Conservation (phyloP, 1,284 basidiomycete species). For the Chiua sp. region DNA sequence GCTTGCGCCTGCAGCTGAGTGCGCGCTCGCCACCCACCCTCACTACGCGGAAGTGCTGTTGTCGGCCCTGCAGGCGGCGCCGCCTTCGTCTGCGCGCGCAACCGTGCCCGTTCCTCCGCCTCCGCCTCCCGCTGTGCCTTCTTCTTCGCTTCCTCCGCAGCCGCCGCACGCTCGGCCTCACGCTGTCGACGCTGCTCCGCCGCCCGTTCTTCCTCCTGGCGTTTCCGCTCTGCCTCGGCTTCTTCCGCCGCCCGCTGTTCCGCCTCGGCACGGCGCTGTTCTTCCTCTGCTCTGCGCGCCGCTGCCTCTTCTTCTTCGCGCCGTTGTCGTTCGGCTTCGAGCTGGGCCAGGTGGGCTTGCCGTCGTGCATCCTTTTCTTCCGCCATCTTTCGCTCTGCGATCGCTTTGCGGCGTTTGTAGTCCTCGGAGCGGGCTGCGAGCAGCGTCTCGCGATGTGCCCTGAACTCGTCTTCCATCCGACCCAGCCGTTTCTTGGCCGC, state of each 20-base stretch:
- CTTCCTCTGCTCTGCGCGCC: constrained; percentile 53
- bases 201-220: constrained; percentile 63
- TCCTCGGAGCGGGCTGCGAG: constrained; percentile 73
- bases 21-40: constrained; percentile 26
- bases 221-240: constrained; percentile 60
- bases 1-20: constrained; percentile 4
- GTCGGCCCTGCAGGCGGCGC: too few relatives aligned
- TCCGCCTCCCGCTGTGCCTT: constrained; percentile 84
- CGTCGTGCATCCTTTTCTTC: constrained; percentile 86
- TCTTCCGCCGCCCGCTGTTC: constrained; percentile 63
- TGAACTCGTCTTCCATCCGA: constrained; percentile 81
- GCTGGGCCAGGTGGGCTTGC: constrained; percentile 56
- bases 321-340: constrained; percentile 63
- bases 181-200: constrained; percentile 62
- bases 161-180: constrained; percentile 70
- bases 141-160: constrained; percentile 59
- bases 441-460: constrained; percentile 62
- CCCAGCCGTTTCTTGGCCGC: constrained; percentile 80
- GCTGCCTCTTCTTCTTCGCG: constrained; percentile 52
- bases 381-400: constrained; percentile 76
- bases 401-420: constrained; percentile 65
- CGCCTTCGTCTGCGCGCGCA: constrained; percentile 36
- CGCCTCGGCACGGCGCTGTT: constrained; percentile 57
- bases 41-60: constrained; percentile 6
- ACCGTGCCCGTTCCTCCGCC: constrained; percentile 59